Conservation (phyloP, 768 basidiomycete genomes). For the Strobilomyces dryophilus region DNA sequence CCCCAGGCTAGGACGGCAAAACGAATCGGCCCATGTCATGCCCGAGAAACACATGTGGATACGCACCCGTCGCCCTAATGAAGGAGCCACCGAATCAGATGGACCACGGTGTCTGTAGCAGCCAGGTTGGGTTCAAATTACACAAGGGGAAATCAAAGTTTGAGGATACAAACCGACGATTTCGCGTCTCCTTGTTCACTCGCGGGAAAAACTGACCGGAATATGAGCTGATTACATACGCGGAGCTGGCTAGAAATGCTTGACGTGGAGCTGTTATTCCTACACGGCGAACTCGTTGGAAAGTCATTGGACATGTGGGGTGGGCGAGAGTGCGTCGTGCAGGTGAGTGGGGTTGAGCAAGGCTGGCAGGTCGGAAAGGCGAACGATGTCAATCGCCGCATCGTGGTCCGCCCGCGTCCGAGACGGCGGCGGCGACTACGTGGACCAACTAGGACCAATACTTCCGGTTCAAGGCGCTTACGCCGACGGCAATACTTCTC, state of each 20-base stretch:
- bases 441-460: conserved; percentile 5
- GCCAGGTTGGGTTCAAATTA: neutral
- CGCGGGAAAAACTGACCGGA: conserved; percentile 17
- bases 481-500: conserved; percentile 3
- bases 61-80: neutral
- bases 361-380: too few relatives aligned
- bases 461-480: too few relatives aligned
- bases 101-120: conserved; percentile 13
- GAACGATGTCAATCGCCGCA: neutral
- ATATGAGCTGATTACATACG: conserved; percentile 7
- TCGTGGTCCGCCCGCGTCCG: neutral
- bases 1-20: conserved; percentile 7
- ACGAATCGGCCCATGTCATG: conserved; percentile 2
- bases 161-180: conserved; percentile 5
- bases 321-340: neutral
- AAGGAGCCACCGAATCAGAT: conserved; percentile 2
- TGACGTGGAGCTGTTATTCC: neutral
- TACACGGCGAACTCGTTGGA: neutral
- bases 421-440: conserved; percentile 9
- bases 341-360: neutral
- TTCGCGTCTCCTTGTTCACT: conserved; percentile 13
- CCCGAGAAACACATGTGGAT: conserved; percentile 6
- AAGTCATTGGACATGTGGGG: neutral
- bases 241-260: neutral
- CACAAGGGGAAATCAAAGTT: conserved; percentile 23